Percentiles rank a stretch among this genome's conserved stretches.
Evolutionary conservation across 2,329 filamentous ascomycete species (phyloP).

Genomic region (Colletotrichum sansevieriae): DNA sequence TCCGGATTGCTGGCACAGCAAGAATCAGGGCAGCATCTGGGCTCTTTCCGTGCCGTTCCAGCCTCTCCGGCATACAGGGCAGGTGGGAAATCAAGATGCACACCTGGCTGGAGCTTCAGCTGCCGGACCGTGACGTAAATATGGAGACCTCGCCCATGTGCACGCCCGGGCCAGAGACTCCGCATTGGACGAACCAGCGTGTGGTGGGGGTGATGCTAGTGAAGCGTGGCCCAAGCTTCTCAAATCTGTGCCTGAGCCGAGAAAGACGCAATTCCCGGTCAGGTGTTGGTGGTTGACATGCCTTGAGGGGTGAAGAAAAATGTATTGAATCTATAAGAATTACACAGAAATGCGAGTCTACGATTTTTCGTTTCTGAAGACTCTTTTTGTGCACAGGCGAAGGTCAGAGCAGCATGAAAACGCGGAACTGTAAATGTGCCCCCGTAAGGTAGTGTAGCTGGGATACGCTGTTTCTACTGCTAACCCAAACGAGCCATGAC

Average conservation of each 20-base stretch:
- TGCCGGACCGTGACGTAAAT: conserved; percentile 35
- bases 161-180: conserved; percentile 27
- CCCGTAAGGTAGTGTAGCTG: no score
- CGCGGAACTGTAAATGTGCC: no score
- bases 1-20: conserved; percentile 1
- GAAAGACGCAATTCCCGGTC: background rate
- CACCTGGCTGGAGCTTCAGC: conserved; percentile 30
- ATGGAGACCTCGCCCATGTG: conserved; percentile 27
- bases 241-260: background rate
- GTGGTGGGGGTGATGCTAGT: background rate
- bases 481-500: background rate
- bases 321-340: no score
- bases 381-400: no score
- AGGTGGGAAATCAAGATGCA: conserved; percentile 1
- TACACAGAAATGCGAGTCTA: no score
- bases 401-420: no score
- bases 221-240: conserved; percentile 26
- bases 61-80: background rate
- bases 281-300: no score
- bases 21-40: conserved; percentile 11
- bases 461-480: background rate
- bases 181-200: conserved; percentile 32
- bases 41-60: background rate
- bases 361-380: no score
- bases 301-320: no score